Conservation (phyloP, 495 filamentous ascomycete genomes). For the Penicillium subrubescens region DNA sequence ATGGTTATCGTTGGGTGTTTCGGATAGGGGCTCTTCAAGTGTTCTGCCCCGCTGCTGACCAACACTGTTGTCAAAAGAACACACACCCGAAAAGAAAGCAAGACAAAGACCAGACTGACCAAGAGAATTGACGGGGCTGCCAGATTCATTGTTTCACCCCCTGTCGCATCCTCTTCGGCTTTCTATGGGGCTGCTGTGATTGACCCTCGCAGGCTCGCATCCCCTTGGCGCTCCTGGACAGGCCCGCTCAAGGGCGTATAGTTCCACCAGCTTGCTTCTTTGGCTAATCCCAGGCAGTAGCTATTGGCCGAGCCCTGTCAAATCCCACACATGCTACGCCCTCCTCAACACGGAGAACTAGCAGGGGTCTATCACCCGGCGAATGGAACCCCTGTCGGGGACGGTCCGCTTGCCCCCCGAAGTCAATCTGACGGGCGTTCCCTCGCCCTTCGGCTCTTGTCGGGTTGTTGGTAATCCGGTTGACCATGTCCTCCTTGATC, state of each 20-base stretch:
- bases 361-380: slow-evolving; percentile 10
- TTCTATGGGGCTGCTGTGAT: slow-evolving; percentile 15
- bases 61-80: slow-evolving; percentile 10
- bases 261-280: slow-evolving; percentile 12
- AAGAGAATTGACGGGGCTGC: background rate
- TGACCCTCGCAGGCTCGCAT: slow-evolving; percentile 19
- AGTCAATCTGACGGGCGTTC: slow-evolving; percentile 21
- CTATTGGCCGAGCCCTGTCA: slow-evolving; percentile 4
- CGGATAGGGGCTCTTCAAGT: background rate
- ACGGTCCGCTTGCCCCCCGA: slow-evolving; percentile 10
- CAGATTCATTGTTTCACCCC: slow-evolving; percentile 17
- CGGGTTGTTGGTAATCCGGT: slow-evolving; percentile 5
- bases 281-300: slow-evolving; percentile 8
- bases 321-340: background rate
- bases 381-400: slow-evolving; percentile 15
- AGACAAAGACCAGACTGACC: background rate
- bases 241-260: slow-evolving; percentile 12
- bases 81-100: background rate
- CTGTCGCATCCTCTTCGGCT: slow-evolving; percentile 2
- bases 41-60: background rate
- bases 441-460: slow-evolving; percentile 7
- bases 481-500: background rate
- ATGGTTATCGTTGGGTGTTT: background rate
- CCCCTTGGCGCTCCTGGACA: slow-evolving; percentile 15
- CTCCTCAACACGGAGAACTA: slow-evolving; percentile 10